Evolutionary conservation across 345 rosid species (phyloP).

Genomic region (Eucalyptus shirleyi): DNA sequence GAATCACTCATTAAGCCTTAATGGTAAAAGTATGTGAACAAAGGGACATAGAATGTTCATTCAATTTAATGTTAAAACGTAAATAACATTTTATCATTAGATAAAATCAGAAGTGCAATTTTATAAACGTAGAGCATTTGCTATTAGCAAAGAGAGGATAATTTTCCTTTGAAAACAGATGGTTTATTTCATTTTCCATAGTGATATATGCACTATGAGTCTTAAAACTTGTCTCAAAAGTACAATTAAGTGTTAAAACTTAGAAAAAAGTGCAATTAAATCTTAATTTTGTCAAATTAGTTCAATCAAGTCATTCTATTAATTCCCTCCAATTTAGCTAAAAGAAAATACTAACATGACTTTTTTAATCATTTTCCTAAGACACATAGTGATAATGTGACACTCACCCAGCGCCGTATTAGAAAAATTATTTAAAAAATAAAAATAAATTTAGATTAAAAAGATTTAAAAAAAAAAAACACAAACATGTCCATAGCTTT

Average conservation of each 20-base stretch:
- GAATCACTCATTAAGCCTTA: not conserved
- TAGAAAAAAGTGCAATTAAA: too few relatives aligned
- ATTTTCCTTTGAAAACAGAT: not conserved
- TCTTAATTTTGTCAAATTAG: accelerated
- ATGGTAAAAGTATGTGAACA: not conserved
- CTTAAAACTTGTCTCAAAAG: accelerated
- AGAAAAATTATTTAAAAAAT: too few relatives aligned
- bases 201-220: too few relatives aligned
- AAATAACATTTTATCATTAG: not conserved
- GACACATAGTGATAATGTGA: too few relatives aligned
- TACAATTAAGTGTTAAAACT: too few relatives aligned
- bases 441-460: too few relatives aligned
- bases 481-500: too few relatives aligned
- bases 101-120: not conserved
- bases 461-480: too few relatives aligned
- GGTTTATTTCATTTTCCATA: not conserved
- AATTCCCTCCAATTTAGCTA: too few relatives aligned
- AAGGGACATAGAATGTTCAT: not conserved
- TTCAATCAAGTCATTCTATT: too few relatives aligned
- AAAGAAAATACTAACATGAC: too few relatives aligned
- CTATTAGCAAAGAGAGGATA: not conserved
- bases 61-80: not conserved
- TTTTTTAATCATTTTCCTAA: too few relatives aligned
- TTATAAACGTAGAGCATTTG: not conserved
- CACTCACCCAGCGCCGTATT: accelerated